These are phyloP conservation scores for Ophiognomonia clavigignenti-juglandacearum DNA, from an alignment of 2,329 filamentous ascomycete species.

Conservation along the genomic window DNA sequence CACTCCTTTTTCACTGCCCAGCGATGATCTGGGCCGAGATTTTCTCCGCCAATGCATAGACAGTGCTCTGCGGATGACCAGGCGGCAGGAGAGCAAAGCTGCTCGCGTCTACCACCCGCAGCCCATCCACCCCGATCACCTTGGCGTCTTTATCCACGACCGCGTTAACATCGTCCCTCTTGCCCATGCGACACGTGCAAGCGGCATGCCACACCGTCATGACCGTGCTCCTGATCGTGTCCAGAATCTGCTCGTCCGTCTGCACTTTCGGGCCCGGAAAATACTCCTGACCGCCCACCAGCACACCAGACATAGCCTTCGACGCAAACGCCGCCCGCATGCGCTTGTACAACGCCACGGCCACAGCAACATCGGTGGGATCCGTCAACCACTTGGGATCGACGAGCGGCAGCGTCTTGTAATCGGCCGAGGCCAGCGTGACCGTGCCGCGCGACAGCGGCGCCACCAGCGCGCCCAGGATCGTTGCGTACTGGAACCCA, in stretches of 20 bases:
- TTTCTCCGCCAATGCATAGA: background rate
- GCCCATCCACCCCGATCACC: slow-evolving; percentile 5
- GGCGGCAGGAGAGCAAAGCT: slow-evolving; percentile 1
- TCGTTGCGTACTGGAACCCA: slow-evolving; percentile 12
- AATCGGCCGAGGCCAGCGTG: background rate
- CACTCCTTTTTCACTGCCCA: too few species aligned
- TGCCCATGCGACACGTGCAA: slow-evolving; percentile 33
- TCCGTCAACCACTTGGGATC: slow-evolving; percentile 31
- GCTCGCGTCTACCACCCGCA: slow-evolving; percentile 4
- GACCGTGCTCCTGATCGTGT: slow-evolving; percentile 19
- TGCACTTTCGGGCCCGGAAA: slow-evolving; percentile 29
- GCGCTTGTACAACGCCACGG: slow-evolving; percentile 21
- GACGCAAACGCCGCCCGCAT: background rate
- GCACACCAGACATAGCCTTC: slow-evolving; percentile 7
- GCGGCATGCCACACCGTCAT: slow-evolving; percentile 28
- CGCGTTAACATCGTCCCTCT: background rate
- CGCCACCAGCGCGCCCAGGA: slow-evolving; percentile 3
- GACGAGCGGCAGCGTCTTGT: slow-evolving; percentile 29
- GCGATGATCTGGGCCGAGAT: too few species aligned
- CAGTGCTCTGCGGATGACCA: slow-evolving; percentile 3
- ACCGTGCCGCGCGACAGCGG: slow-evolving; percentile 1
- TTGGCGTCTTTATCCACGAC: slow-evolving; percentile 1
- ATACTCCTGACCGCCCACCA: slow-evolving; percentile 26
- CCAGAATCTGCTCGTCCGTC: slow-evolving; percentile 31
- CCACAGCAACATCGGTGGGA: background rate